A percentile compares a stretch with the other conserved stretches of the same genome.
Evolutionary conservation across 148 eudicot species (phyloP).

Genomic region (Fagopyrum esculentum): DNA sequence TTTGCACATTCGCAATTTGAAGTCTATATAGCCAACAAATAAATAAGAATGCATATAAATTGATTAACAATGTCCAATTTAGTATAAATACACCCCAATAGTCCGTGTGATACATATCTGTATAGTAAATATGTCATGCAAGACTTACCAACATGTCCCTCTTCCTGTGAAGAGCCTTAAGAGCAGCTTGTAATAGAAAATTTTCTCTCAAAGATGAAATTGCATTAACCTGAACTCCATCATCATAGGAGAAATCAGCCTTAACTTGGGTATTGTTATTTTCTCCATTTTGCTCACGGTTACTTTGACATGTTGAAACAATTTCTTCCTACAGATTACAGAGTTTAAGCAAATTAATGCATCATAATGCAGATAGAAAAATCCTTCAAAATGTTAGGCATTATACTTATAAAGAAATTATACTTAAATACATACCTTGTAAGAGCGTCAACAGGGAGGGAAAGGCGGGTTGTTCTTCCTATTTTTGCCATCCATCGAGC

Average conservation of each 20-base stretch:
- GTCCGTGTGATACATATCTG: no score
- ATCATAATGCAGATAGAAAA: not conserved
- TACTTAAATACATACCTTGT: not conserved
- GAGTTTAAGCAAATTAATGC: not conserved
- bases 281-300: constrained; percentile 14
- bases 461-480: not conserved
- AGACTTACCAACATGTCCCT: constrained; percentile 47
- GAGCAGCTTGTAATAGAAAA: constrained; percentile 36
- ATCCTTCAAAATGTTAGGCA: not conserved
- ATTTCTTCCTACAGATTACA: not conserved
- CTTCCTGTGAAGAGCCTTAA: constrained; percentile 36
- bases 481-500: constrained; percentile 22
- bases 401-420: not conserved
- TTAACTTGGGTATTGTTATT: constrained; percentile 23
- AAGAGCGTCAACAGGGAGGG: not conserved
- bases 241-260: constrained; percentile 22
- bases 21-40: no score
- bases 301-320: constrained; percentile 15
- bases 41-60: no score
- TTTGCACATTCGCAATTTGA: no score
- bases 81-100: no score
- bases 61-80: no score
- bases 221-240: constrained; percentile 22
- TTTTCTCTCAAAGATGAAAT: constrained; percentile 27
- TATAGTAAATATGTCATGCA: constrained; percentile 5